Percentiles rank a stretch among this genome's conserved stretches.
These are phyloP conservation scores for Bathelium albidoporum DNA, from an alignment of 495 filamentous ascomycete species.

Conservation along the genomic window DNA sequence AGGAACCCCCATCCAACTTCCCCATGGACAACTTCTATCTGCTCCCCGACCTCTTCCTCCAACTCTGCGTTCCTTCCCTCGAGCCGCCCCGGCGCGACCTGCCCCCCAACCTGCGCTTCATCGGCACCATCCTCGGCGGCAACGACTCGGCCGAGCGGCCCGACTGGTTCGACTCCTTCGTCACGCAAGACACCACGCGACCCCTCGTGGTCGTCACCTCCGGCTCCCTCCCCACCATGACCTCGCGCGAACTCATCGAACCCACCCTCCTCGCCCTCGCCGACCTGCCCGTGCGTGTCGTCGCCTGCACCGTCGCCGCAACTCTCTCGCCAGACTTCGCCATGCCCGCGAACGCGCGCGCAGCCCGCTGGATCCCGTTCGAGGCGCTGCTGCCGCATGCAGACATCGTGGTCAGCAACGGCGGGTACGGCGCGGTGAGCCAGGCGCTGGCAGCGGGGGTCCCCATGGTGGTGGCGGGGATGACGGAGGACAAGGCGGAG, in stretches of 20 bases:
- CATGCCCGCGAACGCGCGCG: constrained; percentile 1
- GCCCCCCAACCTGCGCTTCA: not conserved
- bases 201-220: not conserved
- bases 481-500: constrained; percentile 7
- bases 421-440: constrained; percentile 4
- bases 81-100: not conserved
- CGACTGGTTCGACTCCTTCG: not conserved
- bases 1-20: not conserved
- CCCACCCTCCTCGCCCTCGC: not conserved
- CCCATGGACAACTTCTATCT: not conserved
- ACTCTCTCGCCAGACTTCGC: not conserved
- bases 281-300: constrained; percentile 1
- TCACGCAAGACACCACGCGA: not conserved
- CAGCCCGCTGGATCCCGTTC: constrained; percentile 4
- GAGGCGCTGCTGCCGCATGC: constrained; percentile 2
- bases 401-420: not conserved
- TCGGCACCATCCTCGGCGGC: not conserved
- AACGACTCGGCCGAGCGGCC: not conserved
- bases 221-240: not conserved
- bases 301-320: not conserved
- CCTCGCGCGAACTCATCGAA: not conserved
- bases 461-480: not conserved
- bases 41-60: not conserved
- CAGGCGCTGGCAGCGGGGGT: constrained; percentile 2
- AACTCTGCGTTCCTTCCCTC: not conserved